Evolutionary conservation across 2,329 filamentous ascomycete species (phyloP).

Genomic region (Botrytis fabae): DNA sequence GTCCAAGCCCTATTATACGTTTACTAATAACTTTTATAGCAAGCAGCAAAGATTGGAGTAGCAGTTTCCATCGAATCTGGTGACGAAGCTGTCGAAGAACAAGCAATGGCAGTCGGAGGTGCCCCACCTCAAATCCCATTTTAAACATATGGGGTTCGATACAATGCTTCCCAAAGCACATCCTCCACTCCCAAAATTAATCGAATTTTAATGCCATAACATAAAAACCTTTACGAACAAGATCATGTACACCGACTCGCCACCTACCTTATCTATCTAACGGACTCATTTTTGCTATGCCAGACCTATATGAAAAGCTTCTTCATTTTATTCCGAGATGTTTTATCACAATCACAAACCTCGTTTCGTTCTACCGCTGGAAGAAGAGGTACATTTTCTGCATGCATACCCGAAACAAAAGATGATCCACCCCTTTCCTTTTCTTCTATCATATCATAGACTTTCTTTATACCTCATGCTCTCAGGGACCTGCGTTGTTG

Average conservation of each 20-base stretch:
- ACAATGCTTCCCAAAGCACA: constrained; percentile 13
- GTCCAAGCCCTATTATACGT: background rate
- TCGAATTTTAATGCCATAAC: constrained; percentile 36
- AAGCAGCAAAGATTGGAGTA: constrained; percentile 91
- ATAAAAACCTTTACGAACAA: constrained; percentile 23
- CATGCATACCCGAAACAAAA: background rate
- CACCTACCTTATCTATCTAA: constrained; percentile 9
- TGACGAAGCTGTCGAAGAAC: constrained; percentile 82
- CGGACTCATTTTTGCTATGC: constrained; percentile 28
- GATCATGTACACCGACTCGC: constrained; percentile 25
- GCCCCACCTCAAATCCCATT: constrained; percentile 60
- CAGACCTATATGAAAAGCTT: constrained; percentile 24
- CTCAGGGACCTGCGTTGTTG: constrained; percentile 4
- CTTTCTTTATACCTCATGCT: constrained; percentile 24
- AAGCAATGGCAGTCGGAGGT: constrained; percentile 63
- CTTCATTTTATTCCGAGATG: constrained; percentile 34
- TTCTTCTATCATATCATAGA: constrained; percentile 23
- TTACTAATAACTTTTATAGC: constrained; percentile 56
- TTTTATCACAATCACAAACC: constrained; percentile 35
- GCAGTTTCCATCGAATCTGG: constrained; percentile 88
- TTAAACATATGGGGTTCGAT: constrained; percentile 46
- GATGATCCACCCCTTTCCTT: constrained; percentile 7
- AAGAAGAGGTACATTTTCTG: constrained; percentile 15
- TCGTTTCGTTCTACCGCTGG: constrained; percentile 25
- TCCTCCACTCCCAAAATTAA: constrained; percentile 31